A percentile compares a stretch with the other conserved stretches of the same genome.
These are phyloP conservation scores for Thinopyrum elongatum DNA, from an alignment of 176 grass and related monocot species.

Conservation along the genomic window DNA sequence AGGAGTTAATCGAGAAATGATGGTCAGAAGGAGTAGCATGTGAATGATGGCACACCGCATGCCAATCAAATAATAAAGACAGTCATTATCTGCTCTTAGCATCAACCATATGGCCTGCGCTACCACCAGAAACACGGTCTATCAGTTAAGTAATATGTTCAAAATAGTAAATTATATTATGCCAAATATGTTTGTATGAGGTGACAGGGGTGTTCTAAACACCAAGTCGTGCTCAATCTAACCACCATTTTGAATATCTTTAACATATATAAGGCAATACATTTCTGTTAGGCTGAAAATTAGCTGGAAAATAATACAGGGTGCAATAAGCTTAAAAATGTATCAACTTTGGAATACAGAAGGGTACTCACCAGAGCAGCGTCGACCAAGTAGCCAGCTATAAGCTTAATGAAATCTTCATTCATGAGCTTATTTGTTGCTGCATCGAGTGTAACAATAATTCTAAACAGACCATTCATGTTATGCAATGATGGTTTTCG, in stretches of 20 bases:
- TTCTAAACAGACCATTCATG: slow-evolving; percentile 63
- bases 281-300: slow-evolving; percentile 13
- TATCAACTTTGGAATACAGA: slow-evolving; percentile 1
- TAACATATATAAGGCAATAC: slow-evolving; percentile 12
- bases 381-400: slow-evolving; percentile 65
- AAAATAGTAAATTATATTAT: neutral
- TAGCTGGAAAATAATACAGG: slow-evolving; percentile 13
- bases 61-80: neutral
- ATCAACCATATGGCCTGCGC: neutral
- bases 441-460: slow-evolving; percentile 69
- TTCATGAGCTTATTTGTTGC: slow-evolving; percentile 55
- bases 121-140: slow-evolving; percentile 20
- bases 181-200: neutral
- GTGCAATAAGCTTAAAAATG: slow-evolving; percentile 11
- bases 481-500: slow-evolving; percentile 55
- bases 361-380: slow-evolving; percentile 69
- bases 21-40: neutral
- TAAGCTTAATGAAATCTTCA: slow-evolving; percentile 52
- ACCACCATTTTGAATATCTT: neutral
- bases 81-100: neutral
- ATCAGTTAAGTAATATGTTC: neutral
- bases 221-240: neutral
- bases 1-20: slow-evolving; percentile 9
- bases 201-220: neutral
- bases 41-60: neutral